A percentile compares a stretch with the other conserved stretches of the same genome.
Conservation (phyloP, 495 filamentous ascomycete genomes). For the Penicillium angulare region DNA sequence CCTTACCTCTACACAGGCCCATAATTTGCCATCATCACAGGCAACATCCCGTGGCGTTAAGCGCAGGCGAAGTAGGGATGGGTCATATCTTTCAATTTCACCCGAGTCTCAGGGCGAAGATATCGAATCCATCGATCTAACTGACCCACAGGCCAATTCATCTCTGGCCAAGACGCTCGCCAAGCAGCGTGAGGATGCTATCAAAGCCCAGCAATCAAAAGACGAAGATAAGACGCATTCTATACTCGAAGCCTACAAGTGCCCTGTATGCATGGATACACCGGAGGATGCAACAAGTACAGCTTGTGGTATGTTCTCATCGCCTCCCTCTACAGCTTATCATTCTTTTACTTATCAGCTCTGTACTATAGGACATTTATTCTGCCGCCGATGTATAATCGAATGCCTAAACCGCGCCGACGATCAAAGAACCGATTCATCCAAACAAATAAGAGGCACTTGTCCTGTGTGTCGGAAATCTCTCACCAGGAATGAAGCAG, state of each 20-base stretch:
- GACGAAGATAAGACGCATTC: constrained; percentile 1
- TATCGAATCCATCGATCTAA: constrained; percentile 18
- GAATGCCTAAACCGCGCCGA: constrained; percentile 12
- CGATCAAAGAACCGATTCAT: constrained; percentile 1
- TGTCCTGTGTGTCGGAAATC: constrained; percentile 21
- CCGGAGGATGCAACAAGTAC: constrained; percentile 18
- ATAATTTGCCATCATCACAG: background rate
- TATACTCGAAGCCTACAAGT: constrained; percentile 11
- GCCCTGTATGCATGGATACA: constrained; percentile 21
- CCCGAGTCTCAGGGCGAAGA: background rate
- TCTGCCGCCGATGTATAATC: constrained; percentile 18
- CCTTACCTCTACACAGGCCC: constrained; percentile 6
- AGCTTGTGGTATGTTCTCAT: constrained; percentile 12
- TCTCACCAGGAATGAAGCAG: constrained; percentile 9
- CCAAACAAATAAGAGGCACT: constrained; percentile 7
- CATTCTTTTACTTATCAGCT: background rate
- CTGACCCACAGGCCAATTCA: constrained; percentile 39
- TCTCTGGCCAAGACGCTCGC: constrained; percentile 38
- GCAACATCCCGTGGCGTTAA: constrained; percentile 15
- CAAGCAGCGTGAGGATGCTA: constrained; percentile 45
- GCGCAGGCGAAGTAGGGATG: constrained; percentile 6
- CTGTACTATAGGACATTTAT: constrained; percentile 13
- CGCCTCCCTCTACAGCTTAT: background rate
- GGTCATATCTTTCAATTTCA: background rate
- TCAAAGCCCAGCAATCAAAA: constrained; percentile 37